Evolutionary conservation across 1,284 basidiomycete species (phyloP).

Genomic region (Ceratobasidium sp.): DNA sequence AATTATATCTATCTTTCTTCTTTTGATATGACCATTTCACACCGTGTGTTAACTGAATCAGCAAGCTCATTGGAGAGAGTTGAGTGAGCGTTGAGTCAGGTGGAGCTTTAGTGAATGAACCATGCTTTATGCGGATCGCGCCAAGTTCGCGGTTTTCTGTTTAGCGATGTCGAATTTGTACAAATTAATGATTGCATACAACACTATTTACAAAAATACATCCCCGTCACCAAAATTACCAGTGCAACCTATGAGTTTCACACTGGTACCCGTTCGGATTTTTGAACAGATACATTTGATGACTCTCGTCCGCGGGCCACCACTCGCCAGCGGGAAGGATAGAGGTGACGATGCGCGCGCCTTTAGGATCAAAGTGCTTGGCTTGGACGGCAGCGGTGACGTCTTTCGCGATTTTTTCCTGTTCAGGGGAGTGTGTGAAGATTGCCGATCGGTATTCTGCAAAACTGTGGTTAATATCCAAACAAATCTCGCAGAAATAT

Average conservation of each 20-base stretch:
- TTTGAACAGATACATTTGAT: conserved; percentile 86
- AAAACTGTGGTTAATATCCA: background rate
- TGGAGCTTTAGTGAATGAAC: too few relatives aligned
- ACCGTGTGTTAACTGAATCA: too few relatives aligned
- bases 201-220: too few relatives aligned
- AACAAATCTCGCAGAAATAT: background rate
- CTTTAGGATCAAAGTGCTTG: conserved; percentile 81
- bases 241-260: conserved; percentile 66
- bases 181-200: too few relatives aligned
- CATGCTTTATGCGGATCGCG: too few relatives aligned
- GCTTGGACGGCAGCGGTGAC: conserved; percentile 89
- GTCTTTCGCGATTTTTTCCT: conserved; percentile 78
- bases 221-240: too few relatives aligned
- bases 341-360: conserved; percentile 82
- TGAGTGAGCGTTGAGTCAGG: too few relatives aligned
- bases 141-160: too few relatives aligned
- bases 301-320: conserved; percentile 82
- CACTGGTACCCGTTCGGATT: conserved; percentile 72
- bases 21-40: too few relatives aligned
- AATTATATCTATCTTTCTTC: too few relatives aligned
- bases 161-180: too few relatives aligned
- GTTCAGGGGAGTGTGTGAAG: conserved; percentile 84
- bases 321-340: conserved; percentile 76
- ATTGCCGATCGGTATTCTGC: conserved; percentile 94
- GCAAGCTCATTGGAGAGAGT: too few relatives aligned